phyloP scores from a whole-genome alignment of 73 alveolate genomes.

The Blepharisma japonicum region DNA sequence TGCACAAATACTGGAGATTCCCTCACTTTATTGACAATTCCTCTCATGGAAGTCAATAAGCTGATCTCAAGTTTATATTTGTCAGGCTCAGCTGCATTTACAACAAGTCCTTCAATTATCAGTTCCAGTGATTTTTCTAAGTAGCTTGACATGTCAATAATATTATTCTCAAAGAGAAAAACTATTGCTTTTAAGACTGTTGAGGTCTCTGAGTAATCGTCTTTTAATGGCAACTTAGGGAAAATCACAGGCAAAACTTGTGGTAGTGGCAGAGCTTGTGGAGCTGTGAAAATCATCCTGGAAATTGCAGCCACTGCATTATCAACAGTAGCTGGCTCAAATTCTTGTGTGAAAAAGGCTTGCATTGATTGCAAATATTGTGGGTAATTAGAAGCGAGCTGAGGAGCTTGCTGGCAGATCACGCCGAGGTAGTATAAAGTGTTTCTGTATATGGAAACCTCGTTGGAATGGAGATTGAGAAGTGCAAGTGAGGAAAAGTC shows the following conservation, averaged over 20 bases:
- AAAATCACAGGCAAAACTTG: not conserved
- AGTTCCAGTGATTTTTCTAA: not conserved
- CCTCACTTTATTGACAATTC: not conserved
- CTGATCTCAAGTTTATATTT: not conserved
- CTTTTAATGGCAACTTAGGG: slow-evolving; percentile 13
- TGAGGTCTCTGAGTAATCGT: not conserved
- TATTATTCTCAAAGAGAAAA: not conserved
- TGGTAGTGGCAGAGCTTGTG: not conserved
- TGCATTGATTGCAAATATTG: not conserved
- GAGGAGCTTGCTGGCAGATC: slow-evolving; percentile 6
- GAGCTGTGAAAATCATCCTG: not conserved
- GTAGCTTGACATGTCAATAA: not conserved
- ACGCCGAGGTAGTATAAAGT: slow-evolving; percentile 7
- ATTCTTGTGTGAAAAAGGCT: slow-evolving; percentile 7
- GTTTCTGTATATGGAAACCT: slow-evolving; percentile 1
- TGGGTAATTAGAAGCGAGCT: not conserved
- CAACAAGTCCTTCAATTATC: slow-evolving; percentile 22
- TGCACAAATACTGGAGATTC: not conserved
- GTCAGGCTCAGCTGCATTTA: not conserved
- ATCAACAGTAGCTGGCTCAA: slow-evolving; percentile 27
- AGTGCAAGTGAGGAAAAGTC: not conserved
- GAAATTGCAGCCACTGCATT: slow-evolving; percentile 26
- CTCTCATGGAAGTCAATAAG: too few species aligned
- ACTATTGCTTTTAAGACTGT: not conserved
- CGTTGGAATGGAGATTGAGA: not conserved